These are phyloP conservation scores for Pichia cabralensis DNA, from an alignment of 805 yeast genomes.

Conservation along the genomic window DNA sequence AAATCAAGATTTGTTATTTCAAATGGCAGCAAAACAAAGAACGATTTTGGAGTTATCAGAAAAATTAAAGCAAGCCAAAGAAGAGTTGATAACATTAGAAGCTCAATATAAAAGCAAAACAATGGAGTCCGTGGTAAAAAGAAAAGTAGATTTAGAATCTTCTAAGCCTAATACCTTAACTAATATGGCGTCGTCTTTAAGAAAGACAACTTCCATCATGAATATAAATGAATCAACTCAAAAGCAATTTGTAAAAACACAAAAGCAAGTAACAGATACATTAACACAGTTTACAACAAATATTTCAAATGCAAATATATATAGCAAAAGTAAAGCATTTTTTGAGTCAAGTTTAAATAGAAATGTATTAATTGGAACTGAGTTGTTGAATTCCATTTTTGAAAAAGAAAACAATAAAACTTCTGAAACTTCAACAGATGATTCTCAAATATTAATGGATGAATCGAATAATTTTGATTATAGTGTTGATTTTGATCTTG, in stretches of 20 bases:
- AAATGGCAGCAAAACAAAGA: conserved; percentile 44
- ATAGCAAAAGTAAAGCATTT: conserved; percentile 18
- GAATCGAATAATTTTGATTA: conserved; percentile 15
- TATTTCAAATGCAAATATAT: conserved; percentile 17
- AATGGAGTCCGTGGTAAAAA: no score
- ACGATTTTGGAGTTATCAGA: conserved; percentile 39
- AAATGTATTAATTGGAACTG: conserved; percentile 10
- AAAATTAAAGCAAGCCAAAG: conserved; percentile 31
- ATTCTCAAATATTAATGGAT: conserved; percentile 13
- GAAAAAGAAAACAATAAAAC: conserved; percentile 1
- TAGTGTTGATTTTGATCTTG: conserved; percentile 14
- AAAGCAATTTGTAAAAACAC: conserved; percentile 5
- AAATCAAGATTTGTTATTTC: no score
- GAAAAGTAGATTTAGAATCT: neutral
- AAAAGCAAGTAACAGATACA: conserved; percentile 12
- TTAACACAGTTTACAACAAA: conserved; percentile 18
- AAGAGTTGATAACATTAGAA: conserved; percentile 30
- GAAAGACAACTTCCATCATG: conserved; percentile 10
- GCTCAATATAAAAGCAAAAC: conserved; percentile 21
- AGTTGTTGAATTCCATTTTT: conserved; percentile 10
- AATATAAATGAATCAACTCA: conserved; percentile 8
- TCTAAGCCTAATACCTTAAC: neutral
- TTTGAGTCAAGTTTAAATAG: conserved; percentile 19
- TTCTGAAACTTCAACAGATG: neutral
- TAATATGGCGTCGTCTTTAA: conserved; percentile 3